Evolutionary conservation across 768 basidiomycete genomes (phyloP), one percentile per base, ranked within the genome.

Genomic region (Gymnopilus dilepis): DNA sequence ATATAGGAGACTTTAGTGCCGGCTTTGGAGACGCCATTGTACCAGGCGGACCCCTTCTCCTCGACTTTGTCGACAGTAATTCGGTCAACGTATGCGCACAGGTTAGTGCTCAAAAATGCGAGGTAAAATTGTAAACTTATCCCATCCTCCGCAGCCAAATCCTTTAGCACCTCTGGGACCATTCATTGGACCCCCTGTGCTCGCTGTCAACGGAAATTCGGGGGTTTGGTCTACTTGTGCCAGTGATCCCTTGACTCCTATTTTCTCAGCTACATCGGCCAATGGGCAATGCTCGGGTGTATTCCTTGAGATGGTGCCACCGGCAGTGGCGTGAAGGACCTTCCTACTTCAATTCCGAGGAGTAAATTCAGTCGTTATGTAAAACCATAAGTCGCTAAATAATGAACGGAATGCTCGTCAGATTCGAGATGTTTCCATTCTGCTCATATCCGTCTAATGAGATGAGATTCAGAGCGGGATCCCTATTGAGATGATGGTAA

Each of bases 101-200:
- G 58, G 58, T 53, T n/a, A 26, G 58, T 1, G 5, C 15, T 24
- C 4, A 37, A 19, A 31, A 1, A 11, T 34, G 19, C 7, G 34
- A 28, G 30, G 8, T 17, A 30, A 5, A 13, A n/a, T n/a, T 24
- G 12, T 24, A 22, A 2, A n/a, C 56, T 22, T 33, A 30, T 45
- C 5, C 17, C 11, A 21, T 53, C 19, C 19, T 12, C 17, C 38
- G 6, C 26, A 67, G 66, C 66, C 66, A 19, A 64, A 67, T 38
- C 60, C 63, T 22, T 22, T 58, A 3, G 37, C 40, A 17, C n/a
- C 45, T 24, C 62, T 64, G 6, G 63, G 65, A 4, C 65, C 66
- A 12, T 64, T 62, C 34, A 67, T 67, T 43, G 66, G 66, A 4
- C 66, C 66, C 2, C 58, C 62, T 8, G 54, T 60, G 2, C 60